Percentiles rank a stretch among this genome's conserved stretches.
These are phyloP conservation scores for Penicillium sp. DNA, from an alignment of 2,329 filamentous ascomycete species.

Conservation along the genomic window DNA sequence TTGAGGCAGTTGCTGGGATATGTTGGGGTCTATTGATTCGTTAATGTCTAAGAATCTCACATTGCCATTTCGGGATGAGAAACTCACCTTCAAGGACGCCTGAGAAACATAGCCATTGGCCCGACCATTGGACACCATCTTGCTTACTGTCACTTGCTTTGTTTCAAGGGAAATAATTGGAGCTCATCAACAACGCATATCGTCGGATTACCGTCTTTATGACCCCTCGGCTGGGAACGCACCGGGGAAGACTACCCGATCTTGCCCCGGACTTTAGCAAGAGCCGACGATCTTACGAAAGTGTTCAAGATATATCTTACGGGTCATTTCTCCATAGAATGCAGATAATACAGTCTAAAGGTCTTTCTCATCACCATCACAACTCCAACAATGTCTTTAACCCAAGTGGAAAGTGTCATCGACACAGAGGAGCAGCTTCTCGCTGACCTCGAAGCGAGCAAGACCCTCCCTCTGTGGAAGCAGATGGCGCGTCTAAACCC, in stretches of 20 bases:
- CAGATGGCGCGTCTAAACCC: conserved; percentile 52
- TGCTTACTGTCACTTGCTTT: background rate
- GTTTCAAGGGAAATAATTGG: background rate
- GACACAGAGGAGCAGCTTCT: conserved; percentile 24
- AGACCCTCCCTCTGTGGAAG: conserved; percentile 48
- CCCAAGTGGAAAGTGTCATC: background rate
- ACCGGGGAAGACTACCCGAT: background rate
- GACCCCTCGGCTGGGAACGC: background rate
- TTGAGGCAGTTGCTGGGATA: conserved; percentile 8
- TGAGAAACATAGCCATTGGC: background rate
- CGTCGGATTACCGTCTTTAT: background rate
- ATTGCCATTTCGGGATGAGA: background rate
- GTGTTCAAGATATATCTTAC: background rate
- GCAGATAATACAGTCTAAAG: background rate
- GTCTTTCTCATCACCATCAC: background rate
- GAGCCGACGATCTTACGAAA: background rate
- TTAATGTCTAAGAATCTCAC: background rate
- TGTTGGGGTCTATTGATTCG: background rate
- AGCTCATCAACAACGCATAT: background rate
- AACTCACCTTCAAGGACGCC: background rate
- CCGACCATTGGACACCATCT: background rate
- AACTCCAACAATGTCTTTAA: background rate
- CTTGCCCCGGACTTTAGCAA: background rate
- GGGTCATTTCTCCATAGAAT: background rate
- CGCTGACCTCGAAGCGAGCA: conserved; percentile 22